Conservation (phyloP, 139 green algal species). For the Volvox reticuliferus region DNA sequence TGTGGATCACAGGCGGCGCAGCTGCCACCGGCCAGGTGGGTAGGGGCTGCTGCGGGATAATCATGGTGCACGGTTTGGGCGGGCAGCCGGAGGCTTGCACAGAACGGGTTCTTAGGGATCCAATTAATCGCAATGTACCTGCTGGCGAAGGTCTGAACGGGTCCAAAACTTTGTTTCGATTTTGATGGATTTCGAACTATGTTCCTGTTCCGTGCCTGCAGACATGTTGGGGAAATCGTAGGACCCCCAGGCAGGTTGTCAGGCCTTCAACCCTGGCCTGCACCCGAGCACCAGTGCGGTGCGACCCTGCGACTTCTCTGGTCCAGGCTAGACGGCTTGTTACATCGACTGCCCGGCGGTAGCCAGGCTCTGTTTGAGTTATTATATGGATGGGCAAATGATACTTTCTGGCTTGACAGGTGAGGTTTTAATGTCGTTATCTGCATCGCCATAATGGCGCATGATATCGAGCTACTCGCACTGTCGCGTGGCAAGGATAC, state of each 20-base stretch:
- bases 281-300: constrained; percentile 25
- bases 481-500: no score
- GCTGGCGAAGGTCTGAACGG: no score
- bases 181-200: no score
- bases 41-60: not conserved
- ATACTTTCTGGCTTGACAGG: constrained; percentile 96
- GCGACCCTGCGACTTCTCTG: constrained; percentile 55
- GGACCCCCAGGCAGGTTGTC: constrained; percentile 41
- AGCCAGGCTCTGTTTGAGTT: constrained; percentile 56
- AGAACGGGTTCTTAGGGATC: no score
- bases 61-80: no score
- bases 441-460: no score
- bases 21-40: constrained; percentile 6
- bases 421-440: constrained; percentile 14
- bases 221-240: not conserved
- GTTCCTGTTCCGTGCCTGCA: not conserved
- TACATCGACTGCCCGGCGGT: constrained; percentile 41
- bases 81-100: no score
- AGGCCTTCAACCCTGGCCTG: constrained; percentile 10
- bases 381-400: constrained; percentile 55
- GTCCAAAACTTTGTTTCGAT: no score
- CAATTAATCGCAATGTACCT: no score
- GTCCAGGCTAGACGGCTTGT: constrained; percentile 38
- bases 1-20: not conserved
- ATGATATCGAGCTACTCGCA: no score